These are phyloP conservation scores for Candida insectorum DNA, from an alignment of 805 yeast genomes.

Conservation along the genomic window DNA sequence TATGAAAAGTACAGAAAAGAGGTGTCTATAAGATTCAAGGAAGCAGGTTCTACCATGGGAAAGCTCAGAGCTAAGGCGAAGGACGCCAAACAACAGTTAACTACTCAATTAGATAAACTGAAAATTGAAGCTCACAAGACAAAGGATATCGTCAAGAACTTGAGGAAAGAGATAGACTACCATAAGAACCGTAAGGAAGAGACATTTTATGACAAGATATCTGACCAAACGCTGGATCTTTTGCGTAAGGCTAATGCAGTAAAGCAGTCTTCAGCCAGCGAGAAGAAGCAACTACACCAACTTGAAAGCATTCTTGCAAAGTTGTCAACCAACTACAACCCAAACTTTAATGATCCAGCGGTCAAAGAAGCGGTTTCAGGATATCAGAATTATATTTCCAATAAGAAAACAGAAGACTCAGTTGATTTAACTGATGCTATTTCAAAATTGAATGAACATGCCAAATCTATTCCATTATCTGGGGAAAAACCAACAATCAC, in stretches of 20 bases:
- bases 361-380: constrained; percentile 69
- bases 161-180: not conserved
- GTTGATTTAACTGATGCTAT: constrained; percentile 1
- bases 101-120: constrained; percentile 7
- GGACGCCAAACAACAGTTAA: constrained; percentile 4
- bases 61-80: constrained; percentile 5
- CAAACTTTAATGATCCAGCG: constrained; percentile 81
- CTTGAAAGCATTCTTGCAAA: constrained; percentile 48
- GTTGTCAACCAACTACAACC: constrained; percentile 63
- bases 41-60: constrained; percentile 8
- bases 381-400: constrained; percentile 47
- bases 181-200: not conserved
- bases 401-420: constrained; percentile 16
- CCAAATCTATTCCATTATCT: constrained; percentile 6
- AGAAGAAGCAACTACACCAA: constrained; percentile 14
- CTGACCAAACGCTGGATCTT: constrained; percentile 4
- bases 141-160: not conserved
- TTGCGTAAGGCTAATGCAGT: constrained; percentile 1
- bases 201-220: constrained; percentile 13
- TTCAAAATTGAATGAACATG: constrained; percentile 5
- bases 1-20: constrained; percentile 14
- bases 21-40: constrained; percentile 2
- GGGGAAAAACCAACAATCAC: constrained; percentile 17
- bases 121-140: constrained; percentile 5
- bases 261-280: not conserved